Percentiles rank a stretch among this genome's conserved stretches.
phyloP scores from a whole-genome alignment of 2,329 filamentous ascomycete genomes.

The Didymella sp. region DNA sequence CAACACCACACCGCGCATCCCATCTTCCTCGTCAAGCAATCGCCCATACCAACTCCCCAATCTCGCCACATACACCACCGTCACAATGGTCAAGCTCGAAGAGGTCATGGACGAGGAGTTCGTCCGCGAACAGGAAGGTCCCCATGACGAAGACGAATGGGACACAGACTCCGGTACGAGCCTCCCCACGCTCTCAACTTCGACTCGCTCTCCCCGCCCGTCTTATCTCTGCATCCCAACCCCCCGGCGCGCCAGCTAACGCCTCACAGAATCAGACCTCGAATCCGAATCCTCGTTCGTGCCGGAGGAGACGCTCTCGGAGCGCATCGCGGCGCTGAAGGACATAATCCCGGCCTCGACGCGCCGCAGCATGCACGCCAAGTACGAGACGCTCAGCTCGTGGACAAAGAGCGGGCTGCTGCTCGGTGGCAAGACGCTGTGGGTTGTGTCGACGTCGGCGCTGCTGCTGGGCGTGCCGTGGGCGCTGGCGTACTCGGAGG shows the following conservation, averaged over 20 bases:
- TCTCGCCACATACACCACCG: conserved; percentile 15
- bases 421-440: conserved; percentile 85
- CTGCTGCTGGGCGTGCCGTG: conserved; percentile 92
- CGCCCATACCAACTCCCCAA: neutral
- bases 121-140: conserved; percentile 71
- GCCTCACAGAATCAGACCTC: conserved; percentile 18
- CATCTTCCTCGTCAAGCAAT: neutral
- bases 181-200: too few species aligned
- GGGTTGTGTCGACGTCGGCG: conserved; percentile 88
- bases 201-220: too few species aligned
- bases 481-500: conserved; percentile 90
- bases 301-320: conserved; percentile 57
- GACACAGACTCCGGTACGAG: conserved; percentile 92
- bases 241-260: too few species aligned
- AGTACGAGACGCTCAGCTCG: conserved; percentile 59
- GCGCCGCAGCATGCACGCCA: conserved; percentile 59
- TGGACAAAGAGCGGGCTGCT: conserved; percentile 67
- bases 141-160: conserved; percentile 80
- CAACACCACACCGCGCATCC: conserved; percentile 3
- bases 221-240: too few species aligned
- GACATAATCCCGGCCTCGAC: conserved; percentile 84
- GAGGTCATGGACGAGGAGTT: conserved; percentile 98
- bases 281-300: conserved; percentile 16
- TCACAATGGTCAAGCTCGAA: conserved; percentile 90
- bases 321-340: conserved; percentile 75